Percentiles rank a stretch among this genome's conserved stretches.
Conservation (phyloP, 306 rosid species). For the Neltuma alba region DNA sequence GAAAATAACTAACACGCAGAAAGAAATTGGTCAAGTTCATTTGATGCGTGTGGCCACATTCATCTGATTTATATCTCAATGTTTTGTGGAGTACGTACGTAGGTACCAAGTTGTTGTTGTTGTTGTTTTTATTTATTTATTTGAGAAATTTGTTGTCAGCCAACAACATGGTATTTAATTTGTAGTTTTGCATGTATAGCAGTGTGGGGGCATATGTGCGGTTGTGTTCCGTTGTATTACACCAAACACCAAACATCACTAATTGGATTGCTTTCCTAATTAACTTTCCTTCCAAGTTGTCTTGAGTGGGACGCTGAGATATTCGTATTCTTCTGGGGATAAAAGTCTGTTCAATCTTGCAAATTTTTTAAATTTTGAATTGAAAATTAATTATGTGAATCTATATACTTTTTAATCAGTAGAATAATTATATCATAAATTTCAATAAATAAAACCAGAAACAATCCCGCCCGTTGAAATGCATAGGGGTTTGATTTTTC, state of each 20-base stretch:
- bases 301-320: neutral
- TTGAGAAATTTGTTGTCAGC: neutral
- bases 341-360: neutral
- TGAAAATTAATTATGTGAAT: neutral
- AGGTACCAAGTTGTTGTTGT: neutral
- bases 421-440: neutral
- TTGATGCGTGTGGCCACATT: slow-evolving; percentile 1
- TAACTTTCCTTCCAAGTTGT: neutral
- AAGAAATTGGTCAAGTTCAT: neutral
- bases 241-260: neutral
- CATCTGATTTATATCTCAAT: neutral
- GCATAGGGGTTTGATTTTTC: neutral
- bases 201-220: neutral
- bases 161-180: neutral
- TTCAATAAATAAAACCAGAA: neutral
- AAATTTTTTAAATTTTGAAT: neutral
- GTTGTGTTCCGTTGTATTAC: neutral
- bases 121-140: neutral
- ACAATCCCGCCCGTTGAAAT: neutral
- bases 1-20: neutral
- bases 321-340: neutral
- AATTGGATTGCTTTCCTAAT: neutral
- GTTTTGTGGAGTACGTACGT: neutral
- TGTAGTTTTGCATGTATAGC: neutral
- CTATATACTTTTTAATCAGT: neutral